Conservation (phyloP, 2,329 filamentous ascomycete genomes). For the Botryotinia globosa region DNA sequence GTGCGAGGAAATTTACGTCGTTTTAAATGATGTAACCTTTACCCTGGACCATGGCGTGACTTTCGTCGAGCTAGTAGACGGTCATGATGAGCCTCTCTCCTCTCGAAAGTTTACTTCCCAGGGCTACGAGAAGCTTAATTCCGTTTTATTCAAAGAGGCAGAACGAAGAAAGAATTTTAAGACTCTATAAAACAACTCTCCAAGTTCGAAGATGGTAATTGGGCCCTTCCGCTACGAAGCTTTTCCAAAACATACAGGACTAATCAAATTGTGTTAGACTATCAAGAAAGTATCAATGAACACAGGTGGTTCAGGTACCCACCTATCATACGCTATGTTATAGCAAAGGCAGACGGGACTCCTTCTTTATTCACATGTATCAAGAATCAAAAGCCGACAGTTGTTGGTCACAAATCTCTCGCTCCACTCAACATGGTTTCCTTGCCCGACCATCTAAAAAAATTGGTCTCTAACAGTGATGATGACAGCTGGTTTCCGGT, state of each 20-base stretch:
- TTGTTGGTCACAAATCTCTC: not conserved
- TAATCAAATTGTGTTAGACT: not conserved
- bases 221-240: not conserved
- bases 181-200: not conserved
- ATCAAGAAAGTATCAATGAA: not conserved
- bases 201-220: not conserved
- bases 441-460: not conserved
- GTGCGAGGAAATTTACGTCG: constrained; percentile 10
- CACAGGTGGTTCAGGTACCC: not conserved
- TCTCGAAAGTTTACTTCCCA: not conserved
- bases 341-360: not conserved
- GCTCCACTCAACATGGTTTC: not conserved
- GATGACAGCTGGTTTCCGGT: too few species aligned
- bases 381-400: not conserved
- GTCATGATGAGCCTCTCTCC: not conserved
- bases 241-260: not conserved
- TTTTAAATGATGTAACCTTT: not conserved
- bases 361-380: not conserved
- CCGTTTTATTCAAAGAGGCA: not conserved
- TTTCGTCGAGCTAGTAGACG: not conserved
- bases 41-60: not conserved
- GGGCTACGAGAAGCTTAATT: not conserved
- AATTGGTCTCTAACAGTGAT: not conserved
- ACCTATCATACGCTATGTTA: constrained; percentile 2
- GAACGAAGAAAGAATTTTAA: not conserved